Evolutionary conservation across 2,329 filamentous ascomycete species (phyloP).

Genomic region (Colletotrichum viniferum): DNA sequence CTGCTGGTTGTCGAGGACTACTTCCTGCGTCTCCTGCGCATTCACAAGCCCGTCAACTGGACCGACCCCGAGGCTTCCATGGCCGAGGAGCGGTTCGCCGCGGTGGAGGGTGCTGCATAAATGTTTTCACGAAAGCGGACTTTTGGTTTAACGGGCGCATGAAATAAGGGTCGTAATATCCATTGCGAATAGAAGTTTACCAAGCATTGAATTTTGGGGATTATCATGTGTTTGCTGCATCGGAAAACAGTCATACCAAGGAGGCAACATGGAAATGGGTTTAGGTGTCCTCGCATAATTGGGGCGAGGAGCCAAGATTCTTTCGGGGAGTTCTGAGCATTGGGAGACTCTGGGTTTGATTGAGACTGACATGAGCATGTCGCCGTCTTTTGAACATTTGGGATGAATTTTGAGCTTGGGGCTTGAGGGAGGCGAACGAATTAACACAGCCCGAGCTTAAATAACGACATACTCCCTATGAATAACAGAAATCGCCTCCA

Average conservation of each 20-base stretch:
- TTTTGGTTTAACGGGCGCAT: neutral
- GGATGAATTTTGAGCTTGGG: neutral
- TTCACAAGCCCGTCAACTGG: conserved; percentile 65
- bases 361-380: neutral
- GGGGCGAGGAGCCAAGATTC: neutral
- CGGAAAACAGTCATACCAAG: neutral
- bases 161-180: neutral
- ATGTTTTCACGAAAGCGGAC: neutral
- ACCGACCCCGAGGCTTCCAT: conserved; percentile 38
- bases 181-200: neutral
- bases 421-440: neutral
- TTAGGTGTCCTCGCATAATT: neutral
- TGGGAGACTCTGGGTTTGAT: neutral
- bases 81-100: conserved; percentile 34
- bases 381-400: neutral
- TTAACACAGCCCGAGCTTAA: neutral
- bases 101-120: neutral
- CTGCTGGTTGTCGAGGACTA: conserved; percentile 70
- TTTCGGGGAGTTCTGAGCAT: neutral
- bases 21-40: conserved; percentile 65
- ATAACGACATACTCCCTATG: neutral
- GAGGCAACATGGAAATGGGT: neutral
- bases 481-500: neutral
- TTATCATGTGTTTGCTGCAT: neutral
- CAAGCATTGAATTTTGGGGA: neutral